Conservation (phyloP, 2,329 filamentous ascomycete species). For the Colletotrichum lini region DNA sequence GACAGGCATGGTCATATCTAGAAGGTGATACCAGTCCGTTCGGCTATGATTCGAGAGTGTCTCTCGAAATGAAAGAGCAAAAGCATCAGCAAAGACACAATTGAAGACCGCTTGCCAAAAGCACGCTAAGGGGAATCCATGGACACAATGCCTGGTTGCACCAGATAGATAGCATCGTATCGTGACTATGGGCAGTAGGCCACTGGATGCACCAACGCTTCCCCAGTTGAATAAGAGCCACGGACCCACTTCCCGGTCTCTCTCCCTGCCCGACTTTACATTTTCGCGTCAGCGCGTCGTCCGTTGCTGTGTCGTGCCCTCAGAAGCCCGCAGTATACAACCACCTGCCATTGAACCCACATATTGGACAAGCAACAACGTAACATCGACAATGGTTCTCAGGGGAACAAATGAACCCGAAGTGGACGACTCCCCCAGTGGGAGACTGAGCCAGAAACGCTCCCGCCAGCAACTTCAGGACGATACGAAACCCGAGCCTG, state of each 20-base stretch:
- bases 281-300: slow-evolving; percentile 40
- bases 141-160: no score
- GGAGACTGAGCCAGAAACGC: slow-evolving; percentile 43
- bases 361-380: not conserved
- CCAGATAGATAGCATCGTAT: no score
- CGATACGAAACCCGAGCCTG: slow-evolving; percentile 48
- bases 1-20: no score
- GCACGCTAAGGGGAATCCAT: no score
- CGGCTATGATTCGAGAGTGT: no score
- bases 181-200: not conserved
- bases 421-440: slow-evolving; percentile 16
- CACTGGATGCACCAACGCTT: not conserved
- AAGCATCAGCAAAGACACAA: no score
- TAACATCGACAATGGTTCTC: slow-evolving; percentile 9
- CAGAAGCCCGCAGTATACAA: slow-evolving; percentile 4
- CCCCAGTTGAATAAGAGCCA: slow-evolving; percentile 20
- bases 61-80: no score
- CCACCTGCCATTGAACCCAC: not conserved
- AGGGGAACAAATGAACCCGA: slow-evolving; percentile 10
- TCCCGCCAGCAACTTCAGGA: slow-evolving; percentile 38
- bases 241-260: slow-evolving; percentile 1
- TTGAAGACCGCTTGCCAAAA: no score
- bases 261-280: slow-evolving; percentile 26
- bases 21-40: no score
- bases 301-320: slow-evolving; percentile 1